A percentile compares a stretch with the other conserved stretches of the same genome.
phyloP scores from a whole-genome alignment of 257 asterid genomes.

The Lycium barbarum region DNA sequence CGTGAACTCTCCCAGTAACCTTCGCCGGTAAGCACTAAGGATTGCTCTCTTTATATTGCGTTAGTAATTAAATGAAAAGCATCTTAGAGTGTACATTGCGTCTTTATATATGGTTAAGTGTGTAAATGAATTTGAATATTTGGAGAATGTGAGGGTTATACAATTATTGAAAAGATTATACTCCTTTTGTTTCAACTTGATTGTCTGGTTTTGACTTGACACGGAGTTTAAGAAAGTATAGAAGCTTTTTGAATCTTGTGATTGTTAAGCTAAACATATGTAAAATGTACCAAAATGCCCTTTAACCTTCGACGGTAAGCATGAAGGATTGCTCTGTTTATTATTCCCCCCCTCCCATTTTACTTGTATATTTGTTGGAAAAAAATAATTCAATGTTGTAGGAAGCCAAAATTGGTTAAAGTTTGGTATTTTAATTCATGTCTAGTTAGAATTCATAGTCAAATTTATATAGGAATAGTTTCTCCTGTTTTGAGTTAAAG shows the following conservation, averaged over 20 bases:
- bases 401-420: no score
- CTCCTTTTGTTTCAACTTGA: no score
- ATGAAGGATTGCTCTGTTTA: background rate
- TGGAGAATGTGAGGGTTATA: background rate
- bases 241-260: no score
- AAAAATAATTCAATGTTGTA: no score
- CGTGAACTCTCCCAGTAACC: slow-evolving; percentile 52
- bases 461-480: no score
- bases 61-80: background rate
- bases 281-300: no score
- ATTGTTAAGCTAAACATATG: no score
- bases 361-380: background rate
- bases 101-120: background rate
- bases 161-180: background rate
- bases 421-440: no score
- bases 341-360: background rate
- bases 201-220: no score
- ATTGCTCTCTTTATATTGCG: background rate
- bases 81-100: background rate
- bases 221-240: no score
- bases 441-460: no score
- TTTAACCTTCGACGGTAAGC: background rate
- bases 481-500: no score
- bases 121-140: background rate
- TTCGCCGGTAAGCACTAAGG: slow-evolving; percentile 55